Base-by-base conservation (phyloP, 1,284 basidiomycete species). In the Apiotrichum gamsii region DNA sequence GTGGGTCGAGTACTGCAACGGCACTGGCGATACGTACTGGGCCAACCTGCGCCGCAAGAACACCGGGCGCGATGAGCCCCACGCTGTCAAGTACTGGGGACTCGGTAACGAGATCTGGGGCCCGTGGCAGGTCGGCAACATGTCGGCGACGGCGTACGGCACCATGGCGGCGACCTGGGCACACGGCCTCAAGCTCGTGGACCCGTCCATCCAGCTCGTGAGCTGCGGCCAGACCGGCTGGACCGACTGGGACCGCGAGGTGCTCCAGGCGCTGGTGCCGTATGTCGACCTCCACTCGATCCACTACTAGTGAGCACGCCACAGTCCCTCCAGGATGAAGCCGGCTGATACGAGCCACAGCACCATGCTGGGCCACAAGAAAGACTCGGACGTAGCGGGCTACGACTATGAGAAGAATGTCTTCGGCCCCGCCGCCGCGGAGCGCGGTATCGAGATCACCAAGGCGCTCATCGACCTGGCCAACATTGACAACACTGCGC, bases 1-100 rank as follows among this genome's bases (percentile, higher is more conserved):
- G 3, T 83, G 81, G 81, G 58, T 83, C 20, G 81, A 83, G 52
- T 83, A 83, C 65, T 82, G 81, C 61, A 83, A 83, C 57, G 78
- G 72, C 3, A 73, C 65, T 1, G 69, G 68, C 9, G 56, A 67
- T 40, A 67, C 65, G 14, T 54, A 82, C 80, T 82, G 80, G 67
- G 81, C 82, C 16, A 82, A 82, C 58, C 69, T 82, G 14, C 61
- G 74, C 10, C 74, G 80, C 8, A 74, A 80, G 45, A 75, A 79
- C 62, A 78, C 82, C 38, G 81, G 82, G 0, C 74, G 77, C 35
- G 71, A 78, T 33, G 78, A 81, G 58, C 80, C 81, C 8, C 79
- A 83, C 56, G 70, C 70, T 29, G 79, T 81, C 54, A 72, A 72
- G 50, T 69, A 68, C 49, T 74, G 73, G 72, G 74, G 72, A 8